Evolutionary conservation across 768 basidiomycete genomes (phyloP).

Genomic region (Boletus coccyginus): DNA sequence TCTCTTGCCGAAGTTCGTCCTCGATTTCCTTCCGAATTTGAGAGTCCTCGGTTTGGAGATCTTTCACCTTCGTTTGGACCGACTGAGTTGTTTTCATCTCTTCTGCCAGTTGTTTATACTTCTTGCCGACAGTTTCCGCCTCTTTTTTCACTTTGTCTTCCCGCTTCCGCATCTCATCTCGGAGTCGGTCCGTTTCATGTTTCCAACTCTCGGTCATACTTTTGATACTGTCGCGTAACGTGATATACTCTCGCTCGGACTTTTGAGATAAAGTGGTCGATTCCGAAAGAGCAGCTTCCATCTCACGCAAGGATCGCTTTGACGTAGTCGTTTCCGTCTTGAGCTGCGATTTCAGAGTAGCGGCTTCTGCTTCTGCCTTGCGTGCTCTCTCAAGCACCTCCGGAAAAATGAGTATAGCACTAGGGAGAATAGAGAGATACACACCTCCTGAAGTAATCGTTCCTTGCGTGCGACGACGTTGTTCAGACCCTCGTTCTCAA

Average conservation of each 20-base stretch:
- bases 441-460: slow-evolving; percentile 79
- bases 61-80: slow-evolving; percentile 45
- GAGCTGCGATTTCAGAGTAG: slow-evolving; percentile 64
- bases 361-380: slow-evolving; percentile 78
- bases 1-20: slow-evolving; percentile 56
- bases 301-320: slow-evolving; percentile 76
- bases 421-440: slow-evolving; percentile 9
- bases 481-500: slow-evolving; percentile 87
- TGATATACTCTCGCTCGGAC: slow-evolving; percentile 79
- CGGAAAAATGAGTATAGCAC: not conserved
- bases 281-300: slow-evolving; percentile 72
- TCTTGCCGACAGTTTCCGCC: slow-evolving; percentile 63
- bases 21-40: slow-evolving; percentile 56
- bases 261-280: slow-evolving; percentile 76
- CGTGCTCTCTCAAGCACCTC: slow-evolving; percentile 82
- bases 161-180: slow-evolving; percentile 70
- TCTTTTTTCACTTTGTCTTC: slow-evolving; percentile 70
- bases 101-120: slow-evolving; percentile 64
- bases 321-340: slow-evolving; percentile 69
- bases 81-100: slow-evolving; percentile 56
- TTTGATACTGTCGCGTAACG: slow-evolving; percentile 74
- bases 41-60: slow-evolving; percentile 48
- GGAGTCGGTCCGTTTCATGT: slow-evolving; percentile 64
- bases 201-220: slow-evolving; percentile 72
- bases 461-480: slow-evolving; percentile 89